Evolutionary conservation across 441 rosid genomes (phyloP).

Genomic region (Erodium texanum): DNA sequence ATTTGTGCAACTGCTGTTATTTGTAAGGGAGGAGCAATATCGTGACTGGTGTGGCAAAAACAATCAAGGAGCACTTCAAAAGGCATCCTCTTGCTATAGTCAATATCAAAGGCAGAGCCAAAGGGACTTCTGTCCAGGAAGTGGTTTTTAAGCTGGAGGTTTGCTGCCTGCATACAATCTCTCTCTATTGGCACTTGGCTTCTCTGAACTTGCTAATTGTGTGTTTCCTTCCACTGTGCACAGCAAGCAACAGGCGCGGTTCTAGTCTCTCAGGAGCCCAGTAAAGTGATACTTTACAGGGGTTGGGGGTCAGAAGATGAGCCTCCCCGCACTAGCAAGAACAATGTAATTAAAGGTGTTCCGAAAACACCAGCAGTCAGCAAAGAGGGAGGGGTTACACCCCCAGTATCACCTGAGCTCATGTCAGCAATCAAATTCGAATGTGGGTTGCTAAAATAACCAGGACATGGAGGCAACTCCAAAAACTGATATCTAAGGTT

Average conservation of each 20-base stretch:
- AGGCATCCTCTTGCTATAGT: slow-evolving; percentile 83
- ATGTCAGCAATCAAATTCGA: slow-evolving; percentile 73
- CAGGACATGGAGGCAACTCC: slow-evolving; percentile 13
- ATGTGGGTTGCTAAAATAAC: slow-evolving; percentile 49
- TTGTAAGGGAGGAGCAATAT: slow-evolving; percentile 72
- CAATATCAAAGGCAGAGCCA: slow-evolving; percentile 85
- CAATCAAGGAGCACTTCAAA: slow-evolving; percentile 60
- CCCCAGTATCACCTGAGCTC: slow-evolving; percentile 59
- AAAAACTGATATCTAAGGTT: background rate
- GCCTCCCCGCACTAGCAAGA: slow-evolving; percentile 21
- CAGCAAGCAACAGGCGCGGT: slow-evolving; percentile 89
- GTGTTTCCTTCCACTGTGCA: slow-evolving; percentile 8
- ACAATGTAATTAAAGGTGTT: slow-evolving; percentile 12
- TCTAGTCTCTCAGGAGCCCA: slow-evolving; percentile 85
- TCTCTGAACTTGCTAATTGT: background rate
- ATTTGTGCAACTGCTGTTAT: background rate
- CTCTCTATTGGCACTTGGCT: background rate
- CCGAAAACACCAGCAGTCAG: slow-evolving; percentile 18
- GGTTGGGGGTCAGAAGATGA: slow-evolving; percentile 81
- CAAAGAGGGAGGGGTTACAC: background rate
- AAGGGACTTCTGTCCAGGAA: slow-evolving; percentile 92
- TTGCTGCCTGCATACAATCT: slow-evolving; percentile 4
- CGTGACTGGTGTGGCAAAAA: slow-evolving; percentile 68
- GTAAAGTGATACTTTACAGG: slow-evolving; percentile 76
- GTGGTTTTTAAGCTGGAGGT: slow-evolving; percentile 81